These are phyloP conservation scores for Solanum piurae DNA, from an alignment of 257 asterid species.

Conservation along the genomic window DNA sequence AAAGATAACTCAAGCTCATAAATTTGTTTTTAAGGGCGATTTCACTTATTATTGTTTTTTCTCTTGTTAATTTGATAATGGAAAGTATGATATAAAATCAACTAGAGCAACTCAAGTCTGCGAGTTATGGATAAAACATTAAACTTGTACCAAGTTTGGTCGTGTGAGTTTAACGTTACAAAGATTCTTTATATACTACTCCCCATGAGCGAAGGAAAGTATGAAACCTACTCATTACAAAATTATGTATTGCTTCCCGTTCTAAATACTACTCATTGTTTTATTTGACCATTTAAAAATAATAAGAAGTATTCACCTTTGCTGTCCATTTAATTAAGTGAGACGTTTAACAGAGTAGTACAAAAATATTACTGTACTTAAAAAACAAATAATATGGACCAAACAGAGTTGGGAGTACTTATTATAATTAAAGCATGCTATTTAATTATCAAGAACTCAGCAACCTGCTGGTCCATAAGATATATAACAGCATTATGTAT, in stretches of 20 bases:
- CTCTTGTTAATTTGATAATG: background rate
- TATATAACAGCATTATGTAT: background rate
- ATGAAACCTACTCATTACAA: background rate
- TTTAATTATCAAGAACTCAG: background rate
- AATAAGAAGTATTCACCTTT: background rate
- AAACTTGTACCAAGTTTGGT: background rate
- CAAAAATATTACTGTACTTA: background rate
- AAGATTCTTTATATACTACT: background rate
- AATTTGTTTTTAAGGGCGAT: background rate
- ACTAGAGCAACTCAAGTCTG: background rate
- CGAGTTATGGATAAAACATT: background rate
- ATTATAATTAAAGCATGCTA: background rate
- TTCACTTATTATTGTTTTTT: background rate
- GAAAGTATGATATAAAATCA: background rate
- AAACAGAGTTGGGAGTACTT: background rate
- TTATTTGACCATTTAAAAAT: background rate
- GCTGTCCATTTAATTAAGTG: background rate
- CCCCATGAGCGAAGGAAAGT: background rate
- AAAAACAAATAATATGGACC: background rate
- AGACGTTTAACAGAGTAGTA: background rate
- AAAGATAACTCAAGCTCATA: background rate
- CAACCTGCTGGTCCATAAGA: background rate
- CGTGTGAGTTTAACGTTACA: background rate
- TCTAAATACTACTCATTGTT: background rate
- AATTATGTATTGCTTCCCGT: background rate